Percentiles rank a stretch among this genome's conserved stretches.
phyloP scores from a whole-genome alignment of 2,329 filamentous ascomycete genomes.

The Bipolaris gigantea region DNA sequence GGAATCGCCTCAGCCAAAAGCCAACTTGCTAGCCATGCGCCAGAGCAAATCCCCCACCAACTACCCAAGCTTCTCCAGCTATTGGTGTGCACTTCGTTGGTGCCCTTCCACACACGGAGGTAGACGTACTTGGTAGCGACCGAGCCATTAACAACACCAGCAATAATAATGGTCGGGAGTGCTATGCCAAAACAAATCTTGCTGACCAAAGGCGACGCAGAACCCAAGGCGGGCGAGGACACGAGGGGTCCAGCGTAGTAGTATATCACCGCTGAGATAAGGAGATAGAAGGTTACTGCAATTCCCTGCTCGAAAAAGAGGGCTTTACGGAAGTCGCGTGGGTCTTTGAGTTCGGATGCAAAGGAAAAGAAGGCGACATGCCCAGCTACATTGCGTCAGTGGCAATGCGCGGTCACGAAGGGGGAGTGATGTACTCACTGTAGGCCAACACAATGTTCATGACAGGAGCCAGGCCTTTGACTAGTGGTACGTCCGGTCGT shows the following conservation, averaged over 20 bases:
- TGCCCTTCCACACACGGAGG: slow-evolving; percentile 63
- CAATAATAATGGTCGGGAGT: slow-evolving; percentile 70
- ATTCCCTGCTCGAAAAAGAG: slow-evolving; percentile 63
- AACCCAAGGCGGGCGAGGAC: slow-evolving; percentile 67
- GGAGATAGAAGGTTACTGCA: slow-evolving; percentile 64
- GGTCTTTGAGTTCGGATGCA: slow-evolving; percentile 65
- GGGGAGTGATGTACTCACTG: slow-evolving; percentile 41
- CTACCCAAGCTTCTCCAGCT: slow-evolving; percentile 41
- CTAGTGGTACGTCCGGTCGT: slow-evolving; percentile 22
- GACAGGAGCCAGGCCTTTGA: slow-evolving; percentile 34
- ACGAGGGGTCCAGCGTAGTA: slow-evolving; percentile 65
- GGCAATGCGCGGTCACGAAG: not conserved
- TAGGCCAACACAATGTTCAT: slow-evolving; percentile 73
- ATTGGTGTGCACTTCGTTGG: slow-evolving; percentile 45
- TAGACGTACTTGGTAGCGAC: slow-evolving; percentile 69
- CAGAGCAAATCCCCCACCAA: slow-evolving; percentile 62
- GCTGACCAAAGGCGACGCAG: slow-evolving; percentile 57
- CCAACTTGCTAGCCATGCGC: slow-evolving; percentile 64
- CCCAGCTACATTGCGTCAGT: slow-evolving; percentile 44
- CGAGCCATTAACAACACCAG: slow-evolving; percentile 70
- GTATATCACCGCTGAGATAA: slow-evolving; percentile 70
- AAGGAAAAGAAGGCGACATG: slow-evolving; percentile 71
- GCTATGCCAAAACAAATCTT: slow-evolving; percentile 71
- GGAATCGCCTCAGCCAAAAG: slow-evolving; percentile 71
- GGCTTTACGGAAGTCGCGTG: slow-evolving; percentile 63